Conservation (phyloP, 2,329 filamentous ascomycete genomes). For the Fusarium luffae region DNA sequence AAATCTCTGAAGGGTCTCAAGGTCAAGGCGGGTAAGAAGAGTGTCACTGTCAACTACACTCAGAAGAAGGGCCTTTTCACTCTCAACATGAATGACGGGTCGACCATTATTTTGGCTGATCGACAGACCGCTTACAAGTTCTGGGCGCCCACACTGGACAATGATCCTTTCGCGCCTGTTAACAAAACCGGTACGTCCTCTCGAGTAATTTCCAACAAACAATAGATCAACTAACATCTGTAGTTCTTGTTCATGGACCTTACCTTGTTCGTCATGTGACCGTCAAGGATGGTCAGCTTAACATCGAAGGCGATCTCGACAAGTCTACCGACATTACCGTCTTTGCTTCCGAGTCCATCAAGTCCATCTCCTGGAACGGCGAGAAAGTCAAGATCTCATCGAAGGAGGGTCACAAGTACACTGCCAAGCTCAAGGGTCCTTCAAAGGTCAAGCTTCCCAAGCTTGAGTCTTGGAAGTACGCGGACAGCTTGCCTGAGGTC, state of each 20-base stretch:
- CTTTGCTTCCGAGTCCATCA: slow-evolving; percentile 59
- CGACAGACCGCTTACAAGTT: slow-evolving; percentile 65
- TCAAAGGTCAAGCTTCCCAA: slow-evolving; percentile 52
- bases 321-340: slow-evolving; percentile 56
- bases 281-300: slow-evolving; percentile 51
- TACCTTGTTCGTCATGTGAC: slow-evolving; percentile 62
- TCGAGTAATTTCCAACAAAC: too few species aligned
- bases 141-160: slow-evolving; percentile 63
- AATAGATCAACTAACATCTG: background rate
- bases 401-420: slow-evolving; percentile 44
- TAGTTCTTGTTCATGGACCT: slow-evolving; percentile 63
- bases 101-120: slow-evolving; percentile 64
- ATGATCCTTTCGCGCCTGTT: slow-evolving; percentile 57
- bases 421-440: slow-evolving; percentile 44
- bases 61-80: slow-evolving; percentile 61
- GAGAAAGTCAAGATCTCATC: slow-evolving; percentile 45
- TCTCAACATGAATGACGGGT: slow-evolving; percentile 58
- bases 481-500: slow-evolving; percentile 62
- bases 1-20: slow-evolving; percentile 53
- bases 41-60: slow-evolving; percentile 59
- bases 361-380: slow-evolving; percentile 64
- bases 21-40: slow-evolving; percentile 54
- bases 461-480: slow-evolving; percentile 58
- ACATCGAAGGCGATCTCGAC: slow-evolving; percentile 59
- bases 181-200: slow-evolving; percentile 57